Conservation (phyloP, 2,329 filamentous ascomycete species). For the Macrophomina pseudophaseolina region DNA sequence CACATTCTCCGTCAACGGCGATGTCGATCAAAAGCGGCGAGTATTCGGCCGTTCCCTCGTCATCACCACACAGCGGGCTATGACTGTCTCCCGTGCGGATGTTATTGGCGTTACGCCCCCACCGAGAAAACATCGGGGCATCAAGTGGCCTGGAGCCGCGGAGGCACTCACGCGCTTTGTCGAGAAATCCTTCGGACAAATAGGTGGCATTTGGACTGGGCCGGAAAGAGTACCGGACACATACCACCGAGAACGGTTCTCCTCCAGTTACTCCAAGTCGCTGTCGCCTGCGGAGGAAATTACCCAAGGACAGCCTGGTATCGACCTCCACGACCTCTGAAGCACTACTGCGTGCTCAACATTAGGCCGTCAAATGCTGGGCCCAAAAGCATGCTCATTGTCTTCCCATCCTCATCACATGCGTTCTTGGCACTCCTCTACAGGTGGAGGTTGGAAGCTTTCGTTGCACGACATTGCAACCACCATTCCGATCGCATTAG, state of each 20-base stretch:
- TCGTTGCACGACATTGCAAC: slow-evolving; percentile 4
- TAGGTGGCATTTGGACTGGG: not conserved
- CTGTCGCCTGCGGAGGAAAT: not conserved
- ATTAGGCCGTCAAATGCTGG: slow-evolving; percentile 1
- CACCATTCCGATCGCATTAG: not conserved
- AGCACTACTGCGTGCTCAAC: not conserved
- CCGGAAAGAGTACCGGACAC: not conserved
- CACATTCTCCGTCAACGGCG: slow-evolving; percentile 5
- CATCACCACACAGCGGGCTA: not conserved
- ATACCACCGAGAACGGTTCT: not conserved
- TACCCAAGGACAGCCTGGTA: slow-evolving; percentile 5
- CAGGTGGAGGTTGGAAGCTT: not conserved
- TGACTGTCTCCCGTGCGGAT: not conserved
- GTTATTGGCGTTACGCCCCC: not conserved
- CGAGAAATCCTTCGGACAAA: not conserved
- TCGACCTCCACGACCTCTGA: not conserved
- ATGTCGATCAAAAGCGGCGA: not conserved
- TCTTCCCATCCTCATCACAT: not conserved
- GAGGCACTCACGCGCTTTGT: not conserved
- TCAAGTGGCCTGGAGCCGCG: not conserved
- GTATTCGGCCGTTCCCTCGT: not conserved
- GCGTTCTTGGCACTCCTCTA: not conserved
- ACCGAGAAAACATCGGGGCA: not conserved
- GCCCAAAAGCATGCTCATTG: not conserved
- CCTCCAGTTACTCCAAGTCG: slow-evolving; percentile 1